phyloP scores from a whole-genome alignment of 2,329 filamentous ascomycete genomes.

The Penicillium sp. region DNA sequence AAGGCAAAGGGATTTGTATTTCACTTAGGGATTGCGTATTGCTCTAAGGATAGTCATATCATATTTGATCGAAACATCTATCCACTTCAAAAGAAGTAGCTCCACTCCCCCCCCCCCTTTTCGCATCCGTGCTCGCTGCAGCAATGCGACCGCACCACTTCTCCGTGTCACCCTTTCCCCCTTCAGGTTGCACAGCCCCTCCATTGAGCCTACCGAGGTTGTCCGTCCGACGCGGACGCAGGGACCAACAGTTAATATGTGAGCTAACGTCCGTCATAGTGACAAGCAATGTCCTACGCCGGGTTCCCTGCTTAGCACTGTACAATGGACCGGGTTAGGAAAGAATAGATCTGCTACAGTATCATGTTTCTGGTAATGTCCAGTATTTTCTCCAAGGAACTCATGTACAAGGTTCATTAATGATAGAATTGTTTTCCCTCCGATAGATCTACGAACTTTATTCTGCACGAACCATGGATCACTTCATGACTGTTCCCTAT shows the following conservation, averaged over 20 bases:
- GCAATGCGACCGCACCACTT: conserved; percentile 18
- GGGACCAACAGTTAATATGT: conserved; percentile 28
- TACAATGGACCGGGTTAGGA: not conserved
- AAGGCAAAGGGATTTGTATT: not conserved
- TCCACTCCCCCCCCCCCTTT: not conserved
- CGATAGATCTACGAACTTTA: not conserved
- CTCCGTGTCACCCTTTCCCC: conserved; percentile 16
- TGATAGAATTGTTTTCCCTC: not conserved
- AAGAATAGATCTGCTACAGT: not conserved
- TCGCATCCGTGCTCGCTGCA: conserved; percentile 5
- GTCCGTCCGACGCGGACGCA: conserved; percentile 26
- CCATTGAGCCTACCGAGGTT: conserved; percentile 25
- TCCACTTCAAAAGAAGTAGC: not conserved
- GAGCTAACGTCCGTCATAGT: not conserved
- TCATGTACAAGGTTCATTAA: not conserved
- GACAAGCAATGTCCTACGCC: not conserved
- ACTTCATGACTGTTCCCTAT: not conserved
- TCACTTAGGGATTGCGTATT: not conserved
- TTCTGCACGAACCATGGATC: not conserved
- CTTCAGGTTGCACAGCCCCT: conserved; percentile 20
- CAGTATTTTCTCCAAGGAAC: too few relatives aligned
- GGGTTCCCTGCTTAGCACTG: not conserved
- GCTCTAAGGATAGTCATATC: not conserved
- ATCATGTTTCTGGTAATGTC: not conserved
- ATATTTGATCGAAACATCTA: not conserved